Percentiles rank a stretch among this genome's conserved stretches.
Evolutionary conservation across 768 basidiomycete species (phyloP).

Genomic region (Tricholoma flavovirens): DNA sequence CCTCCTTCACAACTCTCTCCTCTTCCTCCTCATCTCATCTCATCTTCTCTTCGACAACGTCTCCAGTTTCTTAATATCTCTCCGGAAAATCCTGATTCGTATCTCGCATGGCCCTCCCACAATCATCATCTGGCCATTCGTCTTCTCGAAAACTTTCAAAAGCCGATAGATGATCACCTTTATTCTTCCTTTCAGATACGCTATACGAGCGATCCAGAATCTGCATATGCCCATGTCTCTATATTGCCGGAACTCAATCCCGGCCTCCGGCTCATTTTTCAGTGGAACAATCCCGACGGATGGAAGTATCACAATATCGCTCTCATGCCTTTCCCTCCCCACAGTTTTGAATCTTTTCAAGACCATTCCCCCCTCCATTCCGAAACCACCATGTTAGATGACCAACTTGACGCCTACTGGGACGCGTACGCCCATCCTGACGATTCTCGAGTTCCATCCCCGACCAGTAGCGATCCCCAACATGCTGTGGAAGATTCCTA

Average conservation of each 20-base stretch:
- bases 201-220: slow-evolving; percentile 44
- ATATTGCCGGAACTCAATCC: slow-evolving; percentile 29
- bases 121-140: slow-evolving; percentile 26
- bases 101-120: slow-evolving; percentile 63
- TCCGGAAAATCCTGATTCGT: slow-evolving; percentile 43
- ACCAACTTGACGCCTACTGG: slow-evolving; percentile 53
- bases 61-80: slow-evolving; percentile 59
- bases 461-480: slow-evolving; percentile 15
- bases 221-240: slow-evolving; percentile 51
- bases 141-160: slow-evolving; percentile 37
- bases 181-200: slow-evolving; percentile 18
- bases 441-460: slow-evolving; percentile 17
- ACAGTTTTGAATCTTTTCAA: slow-evolving; percentile 26
- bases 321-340: slow-evolving; percentile 64
- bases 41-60: slow-evolving; percentile 51
- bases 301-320: slow-evolving; percentile 73
- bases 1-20: slow-evolving; percentile 44
- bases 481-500: slow-evolving; percentile 54
- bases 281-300: slow-evolving; percentile 45
- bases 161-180: slow-evolving; percentile 35
- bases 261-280: slow-evolving; percentile 59
- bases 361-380: slow-evolving; percentile 21
- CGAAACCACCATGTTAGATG: slow-evolving; percentile 18
- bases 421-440: slow-evolving; percentile 49
- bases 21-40: slow-evolving; percentile 58